Evolutionary conservation across 2,329 filamentous ascomycete genomes (phyloP).

Genomic region (Talaromyces funiculosus): DNA sequence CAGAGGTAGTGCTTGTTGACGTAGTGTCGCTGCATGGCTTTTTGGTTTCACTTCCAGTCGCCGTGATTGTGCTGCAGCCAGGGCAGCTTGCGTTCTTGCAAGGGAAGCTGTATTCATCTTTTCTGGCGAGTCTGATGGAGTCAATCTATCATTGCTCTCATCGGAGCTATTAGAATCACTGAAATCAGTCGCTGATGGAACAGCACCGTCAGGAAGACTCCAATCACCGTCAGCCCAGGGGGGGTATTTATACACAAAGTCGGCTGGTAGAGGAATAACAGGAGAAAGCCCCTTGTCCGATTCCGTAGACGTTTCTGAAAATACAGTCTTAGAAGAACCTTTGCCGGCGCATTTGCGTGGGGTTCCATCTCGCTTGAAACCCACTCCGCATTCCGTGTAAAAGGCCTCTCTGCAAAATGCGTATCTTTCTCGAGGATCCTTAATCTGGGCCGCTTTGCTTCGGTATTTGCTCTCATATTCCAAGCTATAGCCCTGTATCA

Average conservation of each 20-base stretch:
- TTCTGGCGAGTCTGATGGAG: slow-evolving; percentile 22
- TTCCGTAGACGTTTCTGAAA: slow-evolving; percentile 42
- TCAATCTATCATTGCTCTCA: slow-evolving; percentile 21
- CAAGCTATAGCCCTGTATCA: slow-evolving; percentile 40
- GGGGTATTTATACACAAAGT: slow-evolving; percentile 43
- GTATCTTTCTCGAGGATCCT: slow-evolving; percentile 34
- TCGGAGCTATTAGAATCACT: slow-evolving; percentile 23
- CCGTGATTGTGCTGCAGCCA: slow-evolving; percentile 37
- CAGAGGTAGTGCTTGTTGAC: slow-evolving; percentile 39
- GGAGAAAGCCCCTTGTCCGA: slow-evolving; percentile 43
- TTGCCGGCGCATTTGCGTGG: slow-evolving; percentile 40
- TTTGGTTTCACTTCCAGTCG: slow-evolving; percentile 32
- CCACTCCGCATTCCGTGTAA: slow-evolving; percentile 43
- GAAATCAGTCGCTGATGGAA: slow-evolving; percentile 16
- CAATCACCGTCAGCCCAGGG: slow-evolving; percentile 37
- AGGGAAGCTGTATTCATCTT: slow-evolving; percentile 18
- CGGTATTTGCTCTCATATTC: slow-evolving; percentile 37
- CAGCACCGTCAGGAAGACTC: slow-evolving; percentile 26
- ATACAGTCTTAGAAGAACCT: slow-evolving; percentile 42
- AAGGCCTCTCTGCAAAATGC: slow-evolving; percentile 37
- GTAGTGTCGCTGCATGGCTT: slow-evolving; percentile 44
- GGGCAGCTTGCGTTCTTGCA: slow-evolving; percentile 34
- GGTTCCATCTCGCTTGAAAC: slow-evolving; percentile 37
- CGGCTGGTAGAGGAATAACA: slow-evolving; percentile 40
- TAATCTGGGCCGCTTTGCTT: slow-evolving; percentile 31